A percentile compares a stretch with the other conserved stretches of the same genome.
phyloP scores from a whole-genome alignment of 768 basidiomycete genomes.

The Leccinum uliginosum region DNA sequence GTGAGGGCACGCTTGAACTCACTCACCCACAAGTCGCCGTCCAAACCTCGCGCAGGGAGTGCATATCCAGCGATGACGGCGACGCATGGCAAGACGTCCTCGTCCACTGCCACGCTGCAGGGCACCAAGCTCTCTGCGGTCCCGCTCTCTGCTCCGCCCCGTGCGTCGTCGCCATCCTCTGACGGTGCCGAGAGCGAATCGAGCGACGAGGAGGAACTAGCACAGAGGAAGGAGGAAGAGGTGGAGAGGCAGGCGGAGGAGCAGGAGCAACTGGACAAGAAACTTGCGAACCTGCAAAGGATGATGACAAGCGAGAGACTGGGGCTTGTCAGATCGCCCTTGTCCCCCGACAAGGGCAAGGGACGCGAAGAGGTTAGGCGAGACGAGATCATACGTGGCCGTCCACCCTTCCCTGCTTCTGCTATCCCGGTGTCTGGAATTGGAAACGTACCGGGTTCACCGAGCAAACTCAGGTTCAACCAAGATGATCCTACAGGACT shows the following conservation, averaged over 20 bases:
- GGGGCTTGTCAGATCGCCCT: slow-evolving; percentile 53
- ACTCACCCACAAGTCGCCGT: slow-evolving; percentile 48
- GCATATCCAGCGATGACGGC: not conserved
- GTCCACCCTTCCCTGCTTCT: slow-evolving; percentile 26
- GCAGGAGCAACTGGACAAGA: slow-evolving; percentile 61
- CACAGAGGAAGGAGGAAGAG: slow-evolving; percentile 60
- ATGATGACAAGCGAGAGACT: slow-evolving; percentile 73
- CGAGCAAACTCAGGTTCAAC: slow-evolving; percentile 25
- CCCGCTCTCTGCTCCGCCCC: slow-evolving; percentile 29
- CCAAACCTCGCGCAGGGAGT: slow-evolving; percentile 27
- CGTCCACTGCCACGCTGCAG: slow-evolving; percentile 70
- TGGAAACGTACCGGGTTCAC: slow-evolving; percentile 21
- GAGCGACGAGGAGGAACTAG: slow-evolving; percentile 55
- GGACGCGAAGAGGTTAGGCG: slow-evolving; percentile 14
- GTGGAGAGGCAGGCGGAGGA: slow-evolving; percentile 63
- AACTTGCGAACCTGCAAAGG: slow-evolving; percentile 61
- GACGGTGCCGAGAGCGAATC: slow-evolving; percentile 51
- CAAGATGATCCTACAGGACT: slow-evolving; percentile 13
- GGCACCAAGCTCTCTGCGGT: slow-evolving; percentile 31
- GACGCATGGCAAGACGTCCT: slow-evolving; percentile 44
- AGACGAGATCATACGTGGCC: slow-evolving; percentile 40
- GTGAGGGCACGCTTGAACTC: slow-evolving; percentile 73
- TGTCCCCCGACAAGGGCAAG: slow-evolving; percentile 37
- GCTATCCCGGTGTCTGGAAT: not conserved
- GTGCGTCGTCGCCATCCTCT: slow-evolving; percentile 48